Base-by-base conservation (phyloP, 106 monocot genomes). In the Narthecium ossifragum region DNA sequence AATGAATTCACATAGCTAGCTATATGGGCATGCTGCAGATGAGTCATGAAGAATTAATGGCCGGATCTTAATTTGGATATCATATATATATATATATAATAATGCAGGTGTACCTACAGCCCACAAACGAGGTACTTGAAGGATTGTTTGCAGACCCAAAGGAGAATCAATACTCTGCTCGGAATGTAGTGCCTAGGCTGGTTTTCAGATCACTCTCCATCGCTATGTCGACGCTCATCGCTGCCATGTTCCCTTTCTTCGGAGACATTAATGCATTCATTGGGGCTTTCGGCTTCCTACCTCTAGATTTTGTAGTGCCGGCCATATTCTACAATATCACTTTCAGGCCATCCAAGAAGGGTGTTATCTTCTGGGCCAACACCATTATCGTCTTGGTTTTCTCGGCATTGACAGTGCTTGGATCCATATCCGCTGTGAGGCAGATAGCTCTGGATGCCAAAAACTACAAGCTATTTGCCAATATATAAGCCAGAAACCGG, bases 191-290 rank as follows among this genome's bases (percentile, higher is more conserved):
- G 15, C 93, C 93, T 5, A 69, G 88, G 69, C 55, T 88, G 27
- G 17, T 73, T 22, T 93, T 51, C 51, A 60, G 93, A 22, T 82
- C 88, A 7, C 22, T 85, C 7, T 70, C 93, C 11, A 58, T 93
- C 25, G 74, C 24, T 10, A 0, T 66, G 0, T 74, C 79, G 5
- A 93, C 93, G 9, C 55, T 56, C 36, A 53, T 93, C 21, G 88
- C 81, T 8, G 88, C 88, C 46, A 93, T 93, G 93, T 72, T 93
- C 22, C 93, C 93, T 0, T 93, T 93, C 69, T 93, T 93, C 31
- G 93, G 88, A 17, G 93, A 88, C 64, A 69, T 93, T 59, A 88
- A 88, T 46, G 85, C 70, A 1, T 59, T 88, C 26, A 79, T 93
- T 20, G 93, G 93, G 2, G 93, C 88, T 1, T 88, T 93, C 28